Conservation (phyloP, 2,329 filamentous ascomycete species). For the Hypoxylon sp. region DNA sequence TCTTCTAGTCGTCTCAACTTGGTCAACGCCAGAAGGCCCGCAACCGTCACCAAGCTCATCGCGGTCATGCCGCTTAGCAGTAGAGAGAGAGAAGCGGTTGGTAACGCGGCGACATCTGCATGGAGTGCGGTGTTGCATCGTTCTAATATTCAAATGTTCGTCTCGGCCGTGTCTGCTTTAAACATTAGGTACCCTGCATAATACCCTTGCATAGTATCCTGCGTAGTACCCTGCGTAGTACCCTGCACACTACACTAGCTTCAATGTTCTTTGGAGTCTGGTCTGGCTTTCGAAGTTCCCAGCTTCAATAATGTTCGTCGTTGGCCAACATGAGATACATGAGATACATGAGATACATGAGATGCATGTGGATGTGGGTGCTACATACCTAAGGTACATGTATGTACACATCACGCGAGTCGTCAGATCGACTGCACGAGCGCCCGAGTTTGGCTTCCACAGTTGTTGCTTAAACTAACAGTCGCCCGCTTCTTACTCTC, state of each 20-base stretch:
- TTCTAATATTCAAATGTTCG: neutral
- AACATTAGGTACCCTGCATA: too few species aligned
- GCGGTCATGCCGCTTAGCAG: neutral
- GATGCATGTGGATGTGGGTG: too few species aligned
- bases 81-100: neutral
- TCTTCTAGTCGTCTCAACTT: slow-evolving; percentile 6
- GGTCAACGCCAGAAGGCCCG: neutral
- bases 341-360: too few species aligned
- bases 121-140: slow-evolving; percentile 4
- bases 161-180: slow-evolving; percentile 9
- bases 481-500: neutral
- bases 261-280: too few species aligned
- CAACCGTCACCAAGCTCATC: neutral
- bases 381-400: too few species aligned
- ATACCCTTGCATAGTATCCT: too few species aligned
- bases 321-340: slow-evolving; percentile 28
- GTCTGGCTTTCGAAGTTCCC: too few species aligned
- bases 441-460: neutral
- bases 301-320: too few species aligned
- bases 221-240: too few species aligned
- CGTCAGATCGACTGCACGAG: slow-evolving; percentile 17
- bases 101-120: slow-evolving; percentile 4
- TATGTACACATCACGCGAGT: slow-evolving; percentile 38
- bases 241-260: too few species aligned
- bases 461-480: slow-evolving; percentile 2